Conservation (phyloP, 331 rosid genomes). For the Cucumis variabilis region DNA sequence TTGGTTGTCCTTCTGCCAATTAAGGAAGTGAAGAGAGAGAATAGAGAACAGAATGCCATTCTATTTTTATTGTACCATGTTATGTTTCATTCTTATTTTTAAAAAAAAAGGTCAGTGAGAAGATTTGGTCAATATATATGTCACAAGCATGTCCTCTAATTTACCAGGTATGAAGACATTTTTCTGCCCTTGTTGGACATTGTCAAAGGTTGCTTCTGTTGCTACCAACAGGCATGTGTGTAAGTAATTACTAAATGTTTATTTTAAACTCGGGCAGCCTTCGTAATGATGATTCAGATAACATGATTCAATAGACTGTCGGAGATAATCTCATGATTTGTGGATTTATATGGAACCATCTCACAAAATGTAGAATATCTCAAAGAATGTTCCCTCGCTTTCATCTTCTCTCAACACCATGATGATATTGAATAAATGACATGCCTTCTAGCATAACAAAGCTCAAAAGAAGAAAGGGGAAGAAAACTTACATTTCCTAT, state of each 20-base stretch:
- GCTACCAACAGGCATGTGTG: constrained; percentile 83
- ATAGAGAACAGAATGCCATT: background rate
- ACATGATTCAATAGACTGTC: background rate
- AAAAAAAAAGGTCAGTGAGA: background rate
- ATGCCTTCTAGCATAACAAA: background rate
- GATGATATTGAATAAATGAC: background rate
- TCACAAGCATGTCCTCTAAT: background rate
- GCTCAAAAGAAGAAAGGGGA: background rate
- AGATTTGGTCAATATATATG: background rate
- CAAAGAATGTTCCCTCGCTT: background rate
- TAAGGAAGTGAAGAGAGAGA: constrained; percentile 4
- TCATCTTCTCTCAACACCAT: background rate
- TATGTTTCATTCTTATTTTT: background rate
- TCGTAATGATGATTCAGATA: background rate
- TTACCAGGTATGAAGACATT: constrained; percentile 86
- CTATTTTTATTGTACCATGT: background rate
- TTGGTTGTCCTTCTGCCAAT: background rate
- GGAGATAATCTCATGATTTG: background rate
- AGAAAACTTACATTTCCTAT: background rate
- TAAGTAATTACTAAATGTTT: constrained; percentile 50
- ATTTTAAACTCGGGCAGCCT: constrained; percentile 5
- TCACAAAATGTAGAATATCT: background rate
- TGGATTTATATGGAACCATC: background rate
- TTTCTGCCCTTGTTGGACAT: constrained; percentile 95
- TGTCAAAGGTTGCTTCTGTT: constrained; percentile 81